phyloP scores from a whole-genome alignment of 2,329 filamentous ascomycete species.

The Neospermospora avenae region DNA sequence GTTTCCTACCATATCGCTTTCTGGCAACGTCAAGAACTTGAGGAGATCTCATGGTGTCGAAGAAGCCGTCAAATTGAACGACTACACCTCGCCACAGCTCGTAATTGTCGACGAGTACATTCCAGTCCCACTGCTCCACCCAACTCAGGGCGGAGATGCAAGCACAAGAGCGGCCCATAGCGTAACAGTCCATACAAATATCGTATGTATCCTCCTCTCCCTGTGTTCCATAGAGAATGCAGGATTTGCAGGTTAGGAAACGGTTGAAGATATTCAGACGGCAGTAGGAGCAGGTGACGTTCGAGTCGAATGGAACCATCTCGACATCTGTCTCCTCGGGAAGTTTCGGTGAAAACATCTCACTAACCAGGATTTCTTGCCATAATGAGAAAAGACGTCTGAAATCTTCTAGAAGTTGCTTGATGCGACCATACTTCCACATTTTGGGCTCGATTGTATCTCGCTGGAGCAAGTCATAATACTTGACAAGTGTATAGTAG shows the following conservation, averaged over 20 bases:
- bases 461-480: conserved; percentile 58
- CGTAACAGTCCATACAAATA: conserved; percentile 96
- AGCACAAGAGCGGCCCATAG: conserved; percentile 90
- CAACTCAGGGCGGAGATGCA: conserved; percentile 84
- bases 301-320: conserved; percentile 78
- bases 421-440: conserved; percentile 45
- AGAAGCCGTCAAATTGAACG: conserved; percentile 66
- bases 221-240: conserved; percentile 65
- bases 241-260: conserved; percentile 88
- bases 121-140: conserved; percentile 92
- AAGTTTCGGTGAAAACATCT: conserved; percentile 70
- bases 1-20: conserved; percentile 66
- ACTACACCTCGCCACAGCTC: conserved; percentile 80
- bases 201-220: conserved; percentile 85
- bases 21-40: conserved; percentile 68
- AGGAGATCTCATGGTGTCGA: conserved; percentile 64
- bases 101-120: conserved; percentile 71
- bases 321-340: conserved; percentile 68
- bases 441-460: conserved; percentile 45
- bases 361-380: conserved; percentile 74
- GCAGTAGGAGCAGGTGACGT: conserved; percentile 94
- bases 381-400: conserved; percentile 75
- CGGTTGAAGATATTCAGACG: conserved; percentile 95
- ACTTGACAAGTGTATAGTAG: conserved; percentile 82
- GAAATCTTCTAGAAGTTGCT: conserved; percentile 79